Conservation (phyloP, 345 rosid genomes). For the Linum trigynum region DNA sequence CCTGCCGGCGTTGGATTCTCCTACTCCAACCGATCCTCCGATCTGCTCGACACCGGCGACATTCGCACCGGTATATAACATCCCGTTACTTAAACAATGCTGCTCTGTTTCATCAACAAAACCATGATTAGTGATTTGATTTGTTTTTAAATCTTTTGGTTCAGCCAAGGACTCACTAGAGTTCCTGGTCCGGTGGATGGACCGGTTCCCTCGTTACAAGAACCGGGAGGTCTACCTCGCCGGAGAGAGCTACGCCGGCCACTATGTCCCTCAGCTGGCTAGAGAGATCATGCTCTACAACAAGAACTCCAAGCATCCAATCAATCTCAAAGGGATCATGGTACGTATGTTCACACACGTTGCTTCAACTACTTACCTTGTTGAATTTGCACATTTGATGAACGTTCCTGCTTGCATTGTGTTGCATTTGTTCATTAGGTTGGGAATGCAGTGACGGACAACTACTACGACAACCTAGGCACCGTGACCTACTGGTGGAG, state of each 20-base stretch:
- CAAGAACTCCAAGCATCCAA: conserved; percentile 40
- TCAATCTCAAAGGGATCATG: conserved; percentile 84
- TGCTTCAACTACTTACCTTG: not conserved
- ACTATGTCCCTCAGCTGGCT: conserved; percentile 94
- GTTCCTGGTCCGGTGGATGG: conserved; percentile 67
- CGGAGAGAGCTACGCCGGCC: conserved; percentile 99
- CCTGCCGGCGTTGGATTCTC: conserved; percentile 99
- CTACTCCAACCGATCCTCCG: conserved; percentile 77
- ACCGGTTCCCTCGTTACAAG: conserved; percentile 75
- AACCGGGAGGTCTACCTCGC: conserved; percentile 57
- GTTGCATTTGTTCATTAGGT: conserved; percentile 37
- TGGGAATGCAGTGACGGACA: conserved; percentile 94
- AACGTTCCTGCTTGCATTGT: not conserved
- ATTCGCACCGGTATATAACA: conserved; percentile 63
- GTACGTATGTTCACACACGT: conserved; percentile 17
- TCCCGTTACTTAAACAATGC: not conserved
- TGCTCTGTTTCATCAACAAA: not conserved
- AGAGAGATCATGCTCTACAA: conserved; percentile 60
- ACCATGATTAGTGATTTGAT: not conserved
- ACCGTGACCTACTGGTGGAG: conserved; percentile 99
- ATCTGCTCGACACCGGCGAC: conserved; percentile 72
- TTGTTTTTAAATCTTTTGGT: not conserved
- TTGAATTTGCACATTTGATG: not conserved
- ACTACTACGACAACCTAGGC: conserved; percentile 85
- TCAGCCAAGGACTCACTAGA: conserved; percentile 81